Conservation (phyloP, 163 green algal species). For the Scenedesmus sp. region DNA sequence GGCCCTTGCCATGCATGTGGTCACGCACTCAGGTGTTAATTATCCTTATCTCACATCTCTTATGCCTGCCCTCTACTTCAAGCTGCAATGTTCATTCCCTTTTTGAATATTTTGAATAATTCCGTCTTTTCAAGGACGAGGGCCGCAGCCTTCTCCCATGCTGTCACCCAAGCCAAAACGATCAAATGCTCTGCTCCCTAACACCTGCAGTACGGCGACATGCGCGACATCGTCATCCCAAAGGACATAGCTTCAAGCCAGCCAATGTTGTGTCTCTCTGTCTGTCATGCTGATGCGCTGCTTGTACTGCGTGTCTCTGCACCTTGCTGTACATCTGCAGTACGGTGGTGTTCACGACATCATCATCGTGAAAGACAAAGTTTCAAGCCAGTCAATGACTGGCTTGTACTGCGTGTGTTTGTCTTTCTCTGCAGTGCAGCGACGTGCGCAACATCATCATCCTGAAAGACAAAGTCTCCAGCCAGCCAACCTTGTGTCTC, state of each 20-base stretch:
- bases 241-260: conserved; percentile 50
- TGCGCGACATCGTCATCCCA: conserved; percentile 58
- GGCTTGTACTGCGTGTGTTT: not conserved
- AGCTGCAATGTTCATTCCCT: too few relatives aligned
- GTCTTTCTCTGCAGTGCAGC: conserved; percentile 35
- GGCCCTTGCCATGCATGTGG: too few relatives aligned
- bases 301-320: not conserved
- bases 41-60: too few relatives aligned
- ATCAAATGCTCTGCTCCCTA: too few relatives aligned
- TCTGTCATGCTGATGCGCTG: not conserved
- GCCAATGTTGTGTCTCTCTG: too few relatives aligned
- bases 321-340: not conserved
- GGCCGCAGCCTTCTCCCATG: too few relatives aligned
- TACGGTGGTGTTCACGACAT: conserved; percentile 57
- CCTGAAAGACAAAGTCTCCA: conserved; percentile 54
- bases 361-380: conserved; percentile 59
- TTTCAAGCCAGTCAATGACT: not conserved
- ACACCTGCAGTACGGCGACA: conserved; percentile 44
- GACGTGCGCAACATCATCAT: conserved; percentile 58
- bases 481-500: too few relatives aligned
- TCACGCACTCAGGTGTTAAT: too few relatives aligned
- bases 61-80: too few relatives aligned
- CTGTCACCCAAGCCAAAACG: too few relatives aligned
- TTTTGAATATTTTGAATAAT: too few relatives aligned
- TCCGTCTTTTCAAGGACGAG: too few relatives aligned